Evolutionary conservation across 495 filamentous ascomycete genomes (phyloP).

Genomic region (Corynascus novoguineensis): DNA sequence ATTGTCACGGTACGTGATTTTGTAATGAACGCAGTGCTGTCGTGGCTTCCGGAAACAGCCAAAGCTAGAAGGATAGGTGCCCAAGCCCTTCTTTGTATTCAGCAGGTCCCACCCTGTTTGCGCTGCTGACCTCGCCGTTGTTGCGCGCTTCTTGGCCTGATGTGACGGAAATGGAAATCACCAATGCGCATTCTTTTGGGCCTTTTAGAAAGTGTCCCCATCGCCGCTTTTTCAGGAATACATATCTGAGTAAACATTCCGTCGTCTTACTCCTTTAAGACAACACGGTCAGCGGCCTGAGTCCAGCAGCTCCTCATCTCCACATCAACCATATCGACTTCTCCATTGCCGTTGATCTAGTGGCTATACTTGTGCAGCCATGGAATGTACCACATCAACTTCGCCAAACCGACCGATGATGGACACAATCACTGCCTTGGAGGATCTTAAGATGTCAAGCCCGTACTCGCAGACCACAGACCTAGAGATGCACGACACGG

Average conservation of each 20-base stretch:
- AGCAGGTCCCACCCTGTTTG: constrained; percentile 3
- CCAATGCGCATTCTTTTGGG: background rate
- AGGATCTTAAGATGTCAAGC: background rate
- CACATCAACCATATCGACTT: background rate
- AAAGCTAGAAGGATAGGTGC: background rate
- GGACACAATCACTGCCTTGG: background rate
- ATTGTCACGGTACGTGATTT: background rate
- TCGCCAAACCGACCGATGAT: background rate
- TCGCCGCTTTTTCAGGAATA: background rate
- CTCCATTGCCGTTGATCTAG: background rate
- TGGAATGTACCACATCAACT: background rate
- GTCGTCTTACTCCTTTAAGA: background rate
- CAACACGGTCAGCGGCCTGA: background rate
- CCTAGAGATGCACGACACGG: background rate
- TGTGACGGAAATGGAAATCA: constrained; percentile 1
- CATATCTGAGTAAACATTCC: background rate
- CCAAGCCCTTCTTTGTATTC: constrained; percentile 1
- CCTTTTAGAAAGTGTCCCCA: background rate
- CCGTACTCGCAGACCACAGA: background rate
- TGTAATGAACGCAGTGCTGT: background rate
- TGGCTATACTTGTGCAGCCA: background rate
- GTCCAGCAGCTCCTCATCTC: background rate
- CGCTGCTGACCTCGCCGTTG: constrained; percentile 1
- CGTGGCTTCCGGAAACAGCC: constrained; percentile 9
- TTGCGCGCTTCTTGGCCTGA: background rate